A percentile compares a stretch with the other conserved stretches of the same genome.
These are phyloP conservation scores for Aureobasidium melanogenum DNA, from an alignment of 2,329 filamentous ascomycete species.

Conservation along the genomic window DNA sequence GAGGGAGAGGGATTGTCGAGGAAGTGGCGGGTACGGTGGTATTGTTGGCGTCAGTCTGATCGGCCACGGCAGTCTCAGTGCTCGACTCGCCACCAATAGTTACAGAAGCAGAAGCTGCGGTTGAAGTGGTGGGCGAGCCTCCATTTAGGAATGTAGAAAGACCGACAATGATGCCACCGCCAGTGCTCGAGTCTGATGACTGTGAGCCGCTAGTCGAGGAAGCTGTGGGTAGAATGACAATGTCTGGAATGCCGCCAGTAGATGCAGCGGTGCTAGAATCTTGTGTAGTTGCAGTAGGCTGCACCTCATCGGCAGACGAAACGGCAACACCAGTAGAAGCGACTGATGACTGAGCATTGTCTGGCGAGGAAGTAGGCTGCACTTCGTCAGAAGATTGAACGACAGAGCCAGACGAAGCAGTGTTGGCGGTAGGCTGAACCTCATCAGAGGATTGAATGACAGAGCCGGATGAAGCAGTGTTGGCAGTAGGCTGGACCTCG, in stretches of 20 bases:
- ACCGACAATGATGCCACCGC: constrained; percentile 25
- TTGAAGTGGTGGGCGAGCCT: neutral
- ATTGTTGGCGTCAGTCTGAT: neutral
- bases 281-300: neutral
- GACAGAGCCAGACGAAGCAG: neutral
- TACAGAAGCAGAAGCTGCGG: neutral
- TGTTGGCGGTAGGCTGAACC: neutral
- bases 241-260: constrained; percentile 17
- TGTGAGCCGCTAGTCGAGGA: neutral
- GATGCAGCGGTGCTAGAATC: neutral
- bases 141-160: constrained; percentile 24
- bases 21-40: neutral
- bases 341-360: neutral
- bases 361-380: neutral
- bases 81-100: neutral
- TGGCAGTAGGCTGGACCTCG: neutral
- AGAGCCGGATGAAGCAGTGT: neutral
- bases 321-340: constrained; percentile 2
- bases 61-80: neutral
- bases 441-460: neutral
- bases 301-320: neutral
- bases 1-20: neutral
- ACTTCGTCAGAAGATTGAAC: neutral
- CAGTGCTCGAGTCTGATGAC: constrained; percentile 3
- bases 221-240: constrained; percentile 19